Evolutionary conservation across 176 grass and related monocot species (phyloP), one percentile per base, ranked within the genome.

Genomic region (Pontederia paniculata): DNA sequence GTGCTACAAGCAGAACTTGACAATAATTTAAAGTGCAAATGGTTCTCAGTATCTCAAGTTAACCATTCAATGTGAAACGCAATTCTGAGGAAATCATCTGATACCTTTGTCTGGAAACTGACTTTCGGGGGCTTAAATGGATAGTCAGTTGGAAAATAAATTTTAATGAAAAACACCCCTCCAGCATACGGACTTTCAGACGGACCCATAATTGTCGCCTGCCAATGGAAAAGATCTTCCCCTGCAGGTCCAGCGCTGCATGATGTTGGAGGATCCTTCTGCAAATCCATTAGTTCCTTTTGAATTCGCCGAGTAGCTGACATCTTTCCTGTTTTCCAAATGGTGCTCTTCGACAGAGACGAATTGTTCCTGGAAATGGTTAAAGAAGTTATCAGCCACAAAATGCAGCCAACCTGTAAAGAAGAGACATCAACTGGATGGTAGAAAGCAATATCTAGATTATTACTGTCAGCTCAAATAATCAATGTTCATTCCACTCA

Each of bases 41-140:
- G 12, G 5, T 48, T 12, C 10, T 12, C 12, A 10, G 15, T 4
- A 48, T 12, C 2, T 48, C 15, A 10, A 3, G 45, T 14, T 12
- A 48, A 48, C 15, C 10, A 48, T 12, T 16, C 12, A 50, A 50
- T 17, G 8, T 17, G 6, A 50, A 5, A 50, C 15, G 15, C n/a
- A 50, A 16, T 50, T 16, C 48, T 50, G 13, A 12, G 5, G 7
- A 37, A 37, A 37, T 37, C n/a, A 7, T 50, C 48, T 50, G 48
- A 4, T 50, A 50, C 12, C 48, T 50, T 50, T 50, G 48, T 50
- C 48, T 50, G 48, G 48, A 50, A 50, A 15, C 15, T 50, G 48
- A 50, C 48, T 50, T 50, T 50, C 48, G 48, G 48, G n/a, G 48
- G 48, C 48, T 15, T 50, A 50, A 50, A 50, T 50, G 48, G 48